Conservation (phyloP, 352 stramenopile species). For the Phytopythium sindhum region DNA sequence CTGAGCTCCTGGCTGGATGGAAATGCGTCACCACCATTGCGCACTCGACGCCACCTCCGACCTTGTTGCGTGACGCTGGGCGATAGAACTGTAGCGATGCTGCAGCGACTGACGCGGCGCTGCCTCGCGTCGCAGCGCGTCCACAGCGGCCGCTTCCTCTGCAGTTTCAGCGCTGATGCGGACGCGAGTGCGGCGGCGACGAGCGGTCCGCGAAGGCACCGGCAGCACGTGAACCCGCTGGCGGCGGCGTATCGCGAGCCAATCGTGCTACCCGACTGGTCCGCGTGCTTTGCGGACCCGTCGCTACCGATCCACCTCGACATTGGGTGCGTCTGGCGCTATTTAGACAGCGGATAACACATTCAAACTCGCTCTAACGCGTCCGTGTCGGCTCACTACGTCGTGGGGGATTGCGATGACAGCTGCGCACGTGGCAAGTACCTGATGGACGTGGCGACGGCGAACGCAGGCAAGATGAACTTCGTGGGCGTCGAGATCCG, state of each 20-base stretch:
- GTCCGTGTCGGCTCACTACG: not conserved
- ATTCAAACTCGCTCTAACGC: not conserved
- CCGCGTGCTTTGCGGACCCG: conserved; percentile 33
- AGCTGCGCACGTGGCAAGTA: conserved; percentile 67
- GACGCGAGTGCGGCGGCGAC: not conserved
- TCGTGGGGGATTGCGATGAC: not conserved
- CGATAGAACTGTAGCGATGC: not conserved
- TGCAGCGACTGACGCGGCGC: not conserved
- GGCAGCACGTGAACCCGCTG: conserved; percentile 86
- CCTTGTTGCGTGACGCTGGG: too few relatives aligned
- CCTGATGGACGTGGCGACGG: conserved; percentile 57
- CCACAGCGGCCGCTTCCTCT: not conserved
- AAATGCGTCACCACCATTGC: not conserved
- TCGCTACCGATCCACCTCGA: conserved; percentile 76
- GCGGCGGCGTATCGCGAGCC: conserved; percentile 57
- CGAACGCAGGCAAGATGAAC: conserved; percentile 35
- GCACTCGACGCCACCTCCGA: not conserved
- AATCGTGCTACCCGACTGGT: conserved; percentile 64
- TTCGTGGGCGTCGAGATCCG: conserved; percentile 87
- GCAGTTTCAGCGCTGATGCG: not conserved
- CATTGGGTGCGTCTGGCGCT: conserved; percentile 47
- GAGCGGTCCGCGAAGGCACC: conserved; percentile 50
- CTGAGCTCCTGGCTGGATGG: not conserved
- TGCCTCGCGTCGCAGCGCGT: not conserved
- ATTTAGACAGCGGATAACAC: not conserved